A percentile compares a stretch with the other conserved stretches of the same genome.
Conservation (phyloP, 106 monocot genomes). For the Dendrobium nobile region DNA sequence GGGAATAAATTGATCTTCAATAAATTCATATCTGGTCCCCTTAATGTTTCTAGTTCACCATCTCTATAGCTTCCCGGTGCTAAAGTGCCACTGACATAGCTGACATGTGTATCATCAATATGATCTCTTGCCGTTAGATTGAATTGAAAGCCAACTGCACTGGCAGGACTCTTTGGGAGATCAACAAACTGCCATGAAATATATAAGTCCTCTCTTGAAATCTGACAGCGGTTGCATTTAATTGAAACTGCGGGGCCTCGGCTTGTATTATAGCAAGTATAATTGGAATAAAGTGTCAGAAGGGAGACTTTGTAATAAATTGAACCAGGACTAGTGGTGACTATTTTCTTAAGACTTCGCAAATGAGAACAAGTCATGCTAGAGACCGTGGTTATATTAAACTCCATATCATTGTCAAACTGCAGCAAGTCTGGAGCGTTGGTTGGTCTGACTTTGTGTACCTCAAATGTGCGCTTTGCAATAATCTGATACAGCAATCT, state of each 20-base stretch:
- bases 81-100: slow-evolving; percentile 63
- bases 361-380: slow-evolving; percentile 87
- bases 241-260: slow-evolving; percentile 64
- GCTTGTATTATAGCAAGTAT: slow-evolving; percentile 70
- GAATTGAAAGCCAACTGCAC: slow-evolving; percentile 85
- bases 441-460: slow-evolving; percentile 64
- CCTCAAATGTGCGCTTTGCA: slow-evolving; percentile 61
- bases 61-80: slow-evolving; percentile 35
- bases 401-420: slow-evolving; percentile 87
- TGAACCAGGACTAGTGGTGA: slow-evolving; percentile 55
- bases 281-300: slow-evolving; percentile 41
- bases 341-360: slow-evolving; percentile 39
- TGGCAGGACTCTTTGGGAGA: slow-evolving; percentile 66
- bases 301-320: slow-evolving; percentile 53
- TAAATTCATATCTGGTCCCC: slow-evolving; percentile 65
- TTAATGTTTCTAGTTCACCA: slow-evolving; percentile 58
- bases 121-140: slow-evolving; percentile 68
- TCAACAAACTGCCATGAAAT: slow-evolving; percentile 94
- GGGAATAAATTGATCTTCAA: slow-evolving; percentile 87
- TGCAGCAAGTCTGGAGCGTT: slow-evolving; percentile 66
- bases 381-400: slow-evolving; percentile 82
- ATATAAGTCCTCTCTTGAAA: slow-evolving; percentile 58
- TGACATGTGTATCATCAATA: slow-evolving; percentile 48
- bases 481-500: slow-evolving; percentile 84
- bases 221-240: slow-evolving; percentile 61